Evolutionary conservation across 2,329 filamentous ascomycete species (phyloP), one percentile per base, ranked within the genome.

Genomic region (Teratosphaeria zuluensis): DNA sequence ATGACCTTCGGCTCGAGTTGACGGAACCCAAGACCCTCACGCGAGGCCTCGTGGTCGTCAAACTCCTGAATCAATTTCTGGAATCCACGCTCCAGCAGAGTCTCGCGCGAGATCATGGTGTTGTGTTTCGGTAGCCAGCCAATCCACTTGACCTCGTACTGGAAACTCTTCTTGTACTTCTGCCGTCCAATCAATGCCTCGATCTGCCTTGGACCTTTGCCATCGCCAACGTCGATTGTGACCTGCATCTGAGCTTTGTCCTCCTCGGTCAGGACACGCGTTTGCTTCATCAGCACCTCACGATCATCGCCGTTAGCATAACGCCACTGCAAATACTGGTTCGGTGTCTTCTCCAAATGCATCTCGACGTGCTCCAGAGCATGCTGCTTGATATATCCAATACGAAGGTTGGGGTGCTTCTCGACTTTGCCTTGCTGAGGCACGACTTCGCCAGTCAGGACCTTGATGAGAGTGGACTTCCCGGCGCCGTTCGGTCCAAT

Each of bases 331-430:
- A 99, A 83, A 72, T 99, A 99, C 77, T 99, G 94, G 74, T 96
- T 97, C 48, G 94, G 94, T 0, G 94, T 99, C 84, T 99, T 99
- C 77, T 99, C 94, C 67, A 97, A 80, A 72, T 99, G 94, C 92
- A 96, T 96, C 78, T 99, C 92, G 11, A 99, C 94, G 84, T 99
- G 94, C 80, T 99, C 94, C 12, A 99, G 82, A 52, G 94, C 94
- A 75, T 99, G 94, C 79, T 99, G 94, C 80, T 97, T 97, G 80
- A 99, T 97, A 80, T 99, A 99, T 57, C 94, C 94, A 69, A 99
- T 96, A 81, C 94, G 92, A 70, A 99, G 78, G 75, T 99, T 99
- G 66, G 94, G 94, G 74, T 99, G 94, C 81, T 97, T 97, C 81
- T 97, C 92, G 28, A 99, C 94, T 72, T 86, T 90, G 63, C 94